Conservation (phyloP, 225 moss, liverwort and hornwort genomes). For the Climacium dendroides region DNA sequence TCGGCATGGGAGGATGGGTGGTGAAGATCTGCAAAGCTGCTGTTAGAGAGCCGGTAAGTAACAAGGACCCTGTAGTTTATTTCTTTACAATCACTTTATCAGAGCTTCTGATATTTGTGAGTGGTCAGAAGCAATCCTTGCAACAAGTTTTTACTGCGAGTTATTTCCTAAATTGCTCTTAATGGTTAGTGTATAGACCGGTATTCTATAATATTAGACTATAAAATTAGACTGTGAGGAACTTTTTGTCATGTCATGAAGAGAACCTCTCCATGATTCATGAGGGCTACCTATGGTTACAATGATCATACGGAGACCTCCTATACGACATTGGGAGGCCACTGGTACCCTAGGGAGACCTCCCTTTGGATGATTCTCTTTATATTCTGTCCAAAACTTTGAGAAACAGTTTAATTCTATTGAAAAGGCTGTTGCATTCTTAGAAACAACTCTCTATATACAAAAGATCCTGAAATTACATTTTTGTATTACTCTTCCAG, state of each 20-base stretch:
- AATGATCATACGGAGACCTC: neutral
- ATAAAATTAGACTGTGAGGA: neutral
- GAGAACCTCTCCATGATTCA: neutral
- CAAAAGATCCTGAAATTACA: neutral
- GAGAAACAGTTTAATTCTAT: neutral
- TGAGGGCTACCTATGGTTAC: neutral
- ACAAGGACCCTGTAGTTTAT: neutral
- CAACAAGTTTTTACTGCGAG: neutral
- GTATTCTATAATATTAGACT: neutral
- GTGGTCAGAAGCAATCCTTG: neutral
- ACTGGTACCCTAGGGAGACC: neutral
- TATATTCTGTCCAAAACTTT: neutral
- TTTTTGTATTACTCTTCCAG: neutral
- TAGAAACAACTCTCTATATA: too few relatives aligned
- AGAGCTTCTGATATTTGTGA: neutral
- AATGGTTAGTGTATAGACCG: neutral
- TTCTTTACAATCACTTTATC: neutral
- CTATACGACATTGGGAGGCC: neutral
- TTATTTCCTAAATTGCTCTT: neutral
- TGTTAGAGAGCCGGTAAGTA: constrained; percentile 78
- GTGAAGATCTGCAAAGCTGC: constrained; percentile 83
- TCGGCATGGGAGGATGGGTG: constrained; percentile 70
- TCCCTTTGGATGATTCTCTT: neutral
- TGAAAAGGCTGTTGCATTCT: neutral
- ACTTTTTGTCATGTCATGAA: neutral